Evolutionary conservation across 2,329 filamentous ascomycete species (phyloP).

Genomic region (Alternaria brassicae): DNA sequence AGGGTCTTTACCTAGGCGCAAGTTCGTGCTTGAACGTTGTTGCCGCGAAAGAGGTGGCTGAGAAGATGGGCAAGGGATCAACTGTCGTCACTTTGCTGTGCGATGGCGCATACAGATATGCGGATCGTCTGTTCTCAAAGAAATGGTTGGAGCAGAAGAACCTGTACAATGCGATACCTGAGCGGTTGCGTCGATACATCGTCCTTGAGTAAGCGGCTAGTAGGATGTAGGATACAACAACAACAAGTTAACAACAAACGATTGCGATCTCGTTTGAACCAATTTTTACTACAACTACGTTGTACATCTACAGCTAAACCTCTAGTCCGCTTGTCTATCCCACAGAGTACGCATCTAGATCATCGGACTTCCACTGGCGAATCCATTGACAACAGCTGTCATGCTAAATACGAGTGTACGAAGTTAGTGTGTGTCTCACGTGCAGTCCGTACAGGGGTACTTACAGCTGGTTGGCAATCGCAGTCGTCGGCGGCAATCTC

Average conservation of each 20-base stretch:
- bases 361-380: slow-evolving; percentile 62
- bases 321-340: neutral
- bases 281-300: slow-evolving; percentile 2
- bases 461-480: slow-evolving; percentile 85
- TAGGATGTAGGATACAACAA: slow-evolving; percentile 4
- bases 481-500: slow-evolving; percentile 81
- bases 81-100: slow-evolving; percentile 94
- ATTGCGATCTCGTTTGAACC: slow-evolving; percentile 7
- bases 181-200: slow-evolving; percentile 90
- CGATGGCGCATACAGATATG: slow-evolving; percentile 97
- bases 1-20: slow-evolving; percentile 92
- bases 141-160: slow-evolving; percentile 92
- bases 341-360: slow-evolving; percentile 38
- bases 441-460: neutral
- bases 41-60: slow-evolving; percentile 90
- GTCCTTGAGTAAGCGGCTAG: slow-evolving; percentile 70
- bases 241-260: slow-evolving; percentile 7
- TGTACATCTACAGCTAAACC: neutral
- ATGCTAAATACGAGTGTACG: slow-evolving; percentile 55
- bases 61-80: slow-evolving; percentile 85
- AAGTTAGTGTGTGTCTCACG: neutral
- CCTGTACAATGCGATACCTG: slow-evolving; percentile 79
- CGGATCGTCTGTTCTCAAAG: slow-evolving; percentile 88
- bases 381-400: slow-evolving; percentile 78
- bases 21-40: slow-evolving; percentile 95